Percentiles rank a stretch among this genome's conserved stretches.
Evolutionary conservation across 768 basidiomycete genomes (phyloP).

Genomic region (Multifurca ochricompacta): DNA sequence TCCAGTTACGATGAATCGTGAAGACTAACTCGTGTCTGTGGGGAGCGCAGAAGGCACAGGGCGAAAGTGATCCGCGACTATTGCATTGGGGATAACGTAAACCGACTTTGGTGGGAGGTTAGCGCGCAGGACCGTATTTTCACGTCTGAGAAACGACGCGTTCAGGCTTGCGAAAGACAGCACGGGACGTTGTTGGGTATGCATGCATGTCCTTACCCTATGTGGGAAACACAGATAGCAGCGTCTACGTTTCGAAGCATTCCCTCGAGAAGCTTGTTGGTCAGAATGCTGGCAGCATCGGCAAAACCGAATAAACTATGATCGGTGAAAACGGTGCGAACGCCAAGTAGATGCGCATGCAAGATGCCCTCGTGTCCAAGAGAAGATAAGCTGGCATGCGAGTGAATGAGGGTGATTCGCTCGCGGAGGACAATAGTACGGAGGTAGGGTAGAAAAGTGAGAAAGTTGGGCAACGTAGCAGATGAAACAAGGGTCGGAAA

Average conservation of each 20-base stretch:
- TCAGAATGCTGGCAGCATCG: constrained; percentile 93
- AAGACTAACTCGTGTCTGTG: constrained; percentile 55
- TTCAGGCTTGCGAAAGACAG: neutral
- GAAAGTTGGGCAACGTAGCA: constrained; percentile 91
- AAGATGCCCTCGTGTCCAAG: constrained; percentile 90
- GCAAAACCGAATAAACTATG: constrained; percentile 96
- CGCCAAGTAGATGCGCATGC: constrained; percentile 78
- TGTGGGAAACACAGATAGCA: constrained; percentile 94
- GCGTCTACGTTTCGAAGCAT: constrained; percentile 88
- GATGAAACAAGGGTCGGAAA: constrained; percentile 83
- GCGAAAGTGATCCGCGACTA: constrained; percentile 80
- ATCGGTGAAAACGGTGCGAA: constrained; percentile 93
- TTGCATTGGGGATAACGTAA: constrained; percentile 90
- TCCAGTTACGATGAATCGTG: too few species aligned
- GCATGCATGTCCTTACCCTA: constrained; percentile 63
- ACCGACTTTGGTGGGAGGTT: constrained; percentile 54
- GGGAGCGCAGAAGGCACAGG: constrained; percentile 44
- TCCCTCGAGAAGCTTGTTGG: constrained; percentile 88
- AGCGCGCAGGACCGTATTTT: constrained; percentile 90
- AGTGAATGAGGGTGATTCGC: constrained; percentile 79
- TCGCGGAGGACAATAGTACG: constrained; percentile 85
- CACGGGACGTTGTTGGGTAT: neutral
- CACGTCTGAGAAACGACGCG: constrained; percentile 53
- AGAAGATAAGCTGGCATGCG: constrained; percentile 84
- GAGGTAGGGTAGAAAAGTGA: constrained; percentile 87